These are phyloP conservation scores for Cafeteria roenbergensis DNA, from an alignment of 108 stramenopile species.

Conservation along the genomic window DNA sequence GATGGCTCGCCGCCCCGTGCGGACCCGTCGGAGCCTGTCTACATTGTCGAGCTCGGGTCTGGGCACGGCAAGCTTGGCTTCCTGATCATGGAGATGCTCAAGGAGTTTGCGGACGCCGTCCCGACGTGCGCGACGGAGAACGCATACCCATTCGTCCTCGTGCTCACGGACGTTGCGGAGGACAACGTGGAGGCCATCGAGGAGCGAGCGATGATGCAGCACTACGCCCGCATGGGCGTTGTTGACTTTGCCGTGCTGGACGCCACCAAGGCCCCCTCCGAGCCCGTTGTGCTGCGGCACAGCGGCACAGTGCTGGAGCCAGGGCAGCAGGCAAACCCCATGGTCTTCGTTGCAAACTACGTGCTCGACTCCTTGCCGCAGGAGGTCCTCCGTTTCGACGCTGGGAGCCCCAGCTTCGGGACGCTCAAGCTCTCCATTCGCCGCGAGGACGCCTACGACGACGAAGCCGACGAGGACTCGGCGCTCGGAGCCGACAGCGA, in stretches of 20 bases:
- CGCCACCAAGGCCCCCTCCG: slow-evolving; percentile 44
- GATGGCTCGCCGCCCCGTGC: no score
- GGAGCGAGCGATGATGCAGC: slow-evolving; percentile 31
- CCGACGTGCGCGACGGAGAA: neutral
- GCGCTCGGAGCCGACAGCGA: no score
- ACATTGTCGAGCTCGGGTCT: slow-evolving; percentile 55
- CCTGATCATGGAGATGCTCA: slow-evolving; percentile 43
- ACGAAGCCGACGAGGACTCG: no score
- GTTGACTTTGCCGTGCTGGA: slow-evolving; percentile 57
- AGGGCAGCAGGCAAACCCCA: slow-evolving; percentile 38
- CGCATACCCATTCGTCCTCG: slow-evolving; percentile 30
- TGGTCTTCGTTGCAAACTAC: slow-evolving; percentile 53
- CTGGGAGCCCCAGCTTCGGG: no score
- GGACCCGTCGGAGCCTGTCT: slow-evolving; percentile 41
- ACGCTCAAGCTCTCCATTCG: no score
- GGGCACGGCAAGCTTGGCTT: slow-evolving; percentile 54
- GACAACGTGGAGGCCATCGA: slow-evolving; percentile 45
- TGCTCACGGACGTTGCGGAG: slow-evolving; percentile 57
- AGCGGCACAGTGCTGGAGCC: slow-evolving; percentile 26
- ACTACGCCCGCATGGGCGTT: slow-evolving; percentile 14
- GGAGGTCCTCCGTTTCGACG: slow-evolving; percentile 46
- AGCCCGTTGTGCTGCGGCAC: slow-evolving; percentile 27
- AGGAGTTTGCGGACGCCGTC: slow-evolving; percentile 10
- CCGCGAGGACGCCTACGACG: no score
- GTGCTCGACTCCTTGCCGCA: slow-evolving; percentile 55